Evolutionary conservation across 495 filamentous ascomycete genomes (phyloP).

Genomic region (Eremomyces bilateralis): DNA sequence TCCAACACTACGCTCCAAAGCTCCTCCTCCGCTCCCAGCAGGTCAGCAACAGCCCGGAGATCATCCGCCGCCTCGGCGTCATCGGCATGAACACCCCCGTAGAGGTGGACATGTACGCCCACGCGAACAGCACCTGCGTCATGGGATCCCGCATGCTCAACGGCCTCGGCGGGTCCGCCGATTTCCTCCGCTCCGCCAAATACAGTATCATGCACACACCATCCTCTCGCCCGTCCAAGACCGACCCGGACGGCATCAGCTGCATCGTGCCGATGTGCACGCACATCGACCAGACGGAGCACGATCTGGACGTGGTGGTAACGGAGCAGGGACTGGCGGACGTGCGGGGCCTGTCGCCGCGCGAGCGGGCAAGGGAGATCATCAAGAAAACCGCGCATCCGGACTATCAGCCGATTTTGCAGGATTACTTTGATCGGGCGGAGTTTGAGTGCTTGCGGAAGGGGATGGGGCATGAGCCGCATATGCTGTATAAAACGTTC

Average conservation of each 20-base stretch:
- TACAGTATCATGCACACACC: slow-evolving; percentile 93
- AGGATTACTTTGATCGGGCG: slow-evolving; percentile 68
- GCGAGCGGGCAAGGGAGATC: slow-evolving; percentile 67
- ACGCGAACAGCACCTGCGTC: slow-evolving; percentile 80
- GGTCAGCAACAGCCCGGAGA: slow-evolving; percentile 85
- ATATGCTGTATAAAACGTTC: slow-evolving; percentile 63
- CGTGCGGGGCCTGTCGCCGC: slow-evolving; percentile 58
- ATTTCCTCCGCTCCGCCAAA: slow-evolving; percentile 68
- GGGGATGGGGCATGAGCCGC: slow-evolving; percentile 81
- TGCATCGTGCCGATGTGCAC: slow-evolving; percentile 90
- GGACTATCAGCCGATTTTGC: slow-evolving; percentile 61
- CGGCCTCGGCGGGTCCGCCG: slow-evolving; percentile 71
- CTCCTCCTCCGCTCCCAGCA: slow-evolving; percentile 71
- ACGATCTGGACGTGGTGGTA: slow-evolving; percentile 71
- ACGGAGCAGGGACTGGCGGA: slow-evolving; percentile 79
- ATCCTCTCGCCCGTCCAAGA: slow-evolving; percentile 55
- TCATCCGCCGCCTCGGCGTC: slow-evolving; percentile 69
- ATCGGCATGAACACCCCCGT: slow-evolving; percentile 95
- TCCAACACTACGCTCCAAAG: slow-evolving; percentile 61
- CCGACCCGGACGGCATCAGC: slow-evolving; percentile 58
- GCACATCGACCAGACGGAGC: slow-evolving; percentile 83
- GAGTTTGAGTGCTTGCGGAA: slow-evolving; percentile 73
- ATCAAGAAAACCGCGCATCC: slow-evolving; percentile 79
- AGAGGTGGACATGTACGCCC: slow-evolving; percentile 86
- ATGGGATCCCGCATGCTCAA: slow-evolving; percentile 87